A percentile compares a stretch with the other conserved stretches of the same genome.
Evolutionary conservation across 1,284 basidiomycete species (phyloP).

Genomic region (Tremellales sp.): DNA sequence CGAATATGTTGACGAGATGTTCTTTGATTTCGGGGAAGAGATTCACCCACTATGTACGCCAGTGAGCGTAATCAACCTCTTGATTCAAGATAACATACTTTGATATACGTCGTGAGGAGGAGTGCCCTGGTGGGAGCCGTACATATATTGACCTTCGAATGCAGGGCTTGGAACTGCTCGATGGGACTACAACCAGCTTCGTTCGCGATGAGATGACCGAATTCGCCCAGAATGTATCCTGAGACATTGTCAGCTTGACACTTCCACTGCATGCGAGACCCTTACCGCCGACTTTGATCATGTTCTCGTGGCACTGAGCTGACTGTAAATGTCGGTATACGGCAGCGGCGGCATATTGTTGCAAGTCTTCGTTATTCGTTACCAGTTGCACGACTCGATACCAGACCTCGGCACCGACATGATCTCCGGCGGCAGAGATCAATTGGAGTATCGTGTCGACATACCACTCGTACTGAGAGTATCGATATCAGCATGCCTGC

Average conservation of each 20-base stretch:
- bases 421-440: conserved; percentile 93
- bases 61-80: neutral
- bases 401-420: conserved; percentile 99
- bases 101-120: conserved; percentile 94
- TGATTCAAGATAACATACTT: conserved; percentile 53
- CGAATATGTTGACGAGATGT: conserved; percentile 89
- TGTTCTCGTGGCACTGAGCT: conserved; percentile 89
- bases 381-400: conserved; percentile 98
- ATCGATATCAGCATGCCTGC: conserved; percentile 8
- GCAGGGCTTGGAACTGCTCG: conserved; percentile 91
- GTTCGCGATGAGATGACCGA: conserved; percentile 94
- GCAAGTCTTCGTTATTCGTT: conserved; percentile 95
- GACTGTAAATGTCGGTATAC: conserved; percentile 85
- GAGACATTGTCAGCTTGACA: neutral
- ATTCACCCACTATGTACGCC: conserved; percentile 60
- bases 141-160: conserved; percentile 94
- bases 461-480: conserved; percentile 83
- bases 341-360: conserved; percentile 91
- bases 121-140: conserved; percentile 87
- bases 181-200: conserved; percentile 86
- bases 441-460: conserved; percentile 93
- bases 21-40: conserved; percentile 98
- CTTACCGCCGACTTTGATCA: conserved; percentile 91
- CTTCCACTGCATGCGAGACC: neutral
- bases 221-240: conserved; percentile 97